Evolutionary conservation across 1,139 yeast species (phyloP).

Genomic region (Petasospora fabianii): DNA sequence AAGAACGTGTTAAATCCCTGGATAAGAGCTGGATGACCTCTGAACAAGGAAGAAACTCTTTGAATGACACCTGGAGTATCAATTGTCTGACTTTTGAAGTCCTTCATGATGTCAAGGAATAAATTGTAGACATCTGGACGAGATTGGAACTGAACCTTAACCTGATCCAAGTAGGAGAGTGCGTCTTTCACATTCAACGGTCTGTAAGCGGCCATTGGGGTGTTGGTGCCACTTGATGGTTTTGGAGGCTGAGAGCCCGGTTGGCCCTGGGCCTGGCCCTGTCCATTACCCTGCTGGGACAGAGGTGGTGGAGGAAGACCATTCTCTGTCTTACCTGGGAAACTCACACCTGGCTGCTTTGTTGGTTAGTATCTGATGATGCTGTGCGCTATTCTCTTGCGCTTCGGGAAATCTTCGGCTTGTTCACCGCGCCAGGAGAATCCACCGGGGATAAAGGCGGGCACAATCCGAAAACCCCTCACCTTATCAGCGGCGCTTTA

Average conservation of each 20-base stretch:
- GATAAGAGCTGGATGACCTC: slow-evolving; percentile 88
- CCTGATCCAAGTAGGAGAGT: slow-evolving; percentile 89
- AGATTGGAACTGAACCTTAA: slow-evolving; percentile 91
- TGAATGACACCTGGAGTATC: slow-evolving; percentile 99
- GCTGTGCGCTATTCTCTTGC: not conserved
- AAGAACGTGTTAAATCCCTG: slow-evolving; percentile 97
- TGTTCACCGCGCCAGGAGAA: too few species aligned
- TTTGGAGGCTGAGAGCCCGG: slow-evolving; percentile 18
- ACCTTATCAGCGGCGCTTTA: too few species aligned
- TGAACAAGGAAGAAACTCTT: slow-evolving; percentile 82
- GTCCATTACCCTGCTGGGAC: not conserved
- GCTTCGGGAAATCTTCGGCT: too few species aligned
- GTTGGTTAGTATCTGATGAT: slow-evolving; percentile 10
- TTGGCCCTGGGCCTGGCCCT: slow-evolving; percentile 18
- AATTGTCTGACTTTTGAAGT: slow-evolving; percentile 90
- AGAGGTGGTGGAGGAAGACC: not conserved
- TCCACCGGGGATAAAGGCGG: too few species aligned
- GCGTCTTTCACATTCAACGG: slow-evolving; percentile 97
- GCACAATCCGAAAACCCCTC: too few species aligned
- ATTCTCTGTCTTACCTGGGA: not conserved
- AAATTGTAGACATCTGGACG: slow-evolving; percentile 96
- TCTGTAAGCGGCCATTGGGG: slow-evolving; percentile 50
- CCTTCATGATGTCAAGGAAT: slow-evolving; percentile 96
- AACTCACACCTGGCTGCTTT: not conserved
- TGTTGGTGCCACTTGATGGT: slow-evolving; percentile 17